Percentiles rank a stretch among this genome's conserved stretches.
phyloP scores from a whole-genome alignment of 2,329 filamentous ascomycete species.

The Plenodomus biglobosus region DNA sequence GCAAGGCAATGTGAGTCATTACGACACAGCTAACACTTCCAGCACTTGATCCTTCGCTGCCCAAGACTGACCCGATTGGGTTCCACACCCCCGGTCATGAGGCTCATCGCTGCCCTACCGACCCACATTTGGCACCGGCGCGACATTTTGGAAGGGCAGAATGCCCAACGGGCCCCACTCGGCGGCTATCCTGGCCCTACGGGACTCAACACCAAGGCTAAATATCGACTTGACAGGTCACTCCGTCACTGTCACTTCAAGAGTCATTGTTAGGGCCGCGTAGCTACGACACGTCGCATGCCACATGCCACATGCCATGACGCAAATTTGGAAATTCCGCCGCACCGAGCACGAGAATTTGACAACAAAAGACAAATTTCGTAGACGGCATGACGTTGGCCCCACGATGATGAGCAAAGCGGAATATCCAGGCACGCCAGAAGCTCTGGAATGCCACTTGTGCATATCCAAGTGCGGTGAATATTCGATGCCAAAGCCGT shows the following conservation, averaged over 20 bases:
- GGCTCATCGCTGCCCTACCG: conserved; percentile 33
- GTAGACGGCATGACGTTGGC: not conserved
- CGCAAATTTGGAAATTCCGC: not conserved
- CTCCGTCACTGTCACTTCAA: not conserved
- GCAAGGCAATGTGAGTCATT: conserved; percentile 25
- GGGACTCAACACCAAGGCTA: not conserved
- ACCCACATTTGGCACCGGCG: conserved; percentile 25
- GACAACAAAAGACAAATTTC: not conserved
- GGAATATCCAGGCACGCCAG: not conserved
- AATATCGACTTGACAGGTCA: not conserved
- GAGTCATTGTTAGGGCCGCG: not conserved
- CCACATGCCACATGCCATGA: no score
- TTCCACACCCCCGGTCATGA: conserved; percentile 19
- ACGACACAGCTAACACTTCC: conserved; percentile 7
- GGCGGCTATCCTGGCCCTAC: conserved; percentile 24
- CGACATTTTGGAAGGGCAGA: conserved; percentile 14
- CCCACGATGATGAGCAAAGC: not conserved
- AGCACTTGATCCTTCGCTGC: conserved; percentile 22
- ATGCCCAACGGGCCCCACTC: conserved; percentile 26
- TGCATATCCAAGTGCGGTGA: not conserved
- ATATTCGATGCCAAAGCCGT: not conserved
- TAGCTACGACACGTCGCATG: not conserved
- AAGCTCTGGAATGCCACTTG: not conserved
- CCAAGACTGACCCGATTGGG: conserved; percentile 28
- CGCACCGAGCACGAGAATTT: not conserved